These are phyloP conservation scores for Phytophthora pseudosyringae DNA, from an alignment of 352 stramenopile genomes.

Conservation along the genomic window DNA sequence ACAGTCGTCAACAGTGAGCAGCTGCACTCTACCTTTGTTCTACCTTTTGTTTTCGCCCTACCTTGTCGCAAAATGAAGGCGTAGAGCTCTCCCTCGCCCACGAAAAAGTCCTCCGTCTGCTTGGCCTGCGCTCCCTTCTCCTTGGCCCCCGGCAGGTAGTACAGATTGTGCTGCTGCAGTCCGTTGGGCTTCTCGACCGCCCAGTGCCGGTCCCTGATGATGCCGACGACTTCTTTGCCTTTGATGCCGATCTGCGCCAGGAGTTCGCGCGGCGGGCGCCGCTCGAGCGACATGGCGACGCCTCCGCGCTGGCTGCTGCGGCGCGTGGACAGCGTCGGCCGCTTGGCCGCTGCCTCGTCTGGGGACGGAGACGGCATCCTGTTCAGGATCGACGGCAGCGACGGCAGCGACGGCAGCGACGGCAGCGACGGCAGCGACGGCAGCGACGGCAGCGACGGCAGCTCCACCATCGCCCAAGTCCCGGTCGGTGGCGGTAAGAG, in stretches of 20 bases:
- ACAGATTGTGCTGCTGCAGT: constrained; percentile 36
- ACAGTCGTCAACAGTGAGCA: not conserved
- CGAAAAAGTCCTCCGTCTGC: constrained; percentile 34
- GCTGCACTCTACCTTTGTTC: constrained; percentile 5
- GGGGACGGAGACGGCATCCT: not conserved
- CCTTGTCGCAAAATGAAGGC: constrained; percentile 44
- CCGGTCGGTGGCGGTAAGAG: not conserved
- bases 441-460: not conserved
- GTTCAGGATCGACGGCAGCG: not conserved
- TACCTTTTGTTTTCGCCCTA: constrained; percentile 21
- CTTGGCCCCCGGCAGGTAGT: constrained; percentile 25
- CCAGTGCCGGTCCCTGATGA: constrained; percentile 32
- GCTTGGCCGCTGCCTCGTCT: not conserved
- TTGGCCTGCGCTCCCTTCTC: not conserved
- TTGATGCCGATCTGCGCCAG: constrained; percentile 34
- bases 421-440: not conserved
- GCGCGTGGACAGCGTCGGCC: not conserved
- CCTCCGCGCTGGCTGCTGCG: constrained; percentile 17
- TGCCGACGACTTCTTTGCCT: constrained; percentile 41
- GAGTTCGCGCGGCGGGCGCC: constrained; percentile 29
- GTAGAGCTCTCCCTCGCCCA: constrained; percentile 44
- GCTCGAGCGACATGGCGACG: constrained; percentile 32
- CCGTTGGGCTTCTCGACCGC: constrained; percentile 25
- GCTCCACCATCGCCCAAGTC: constrained; percentile 8
- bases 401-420: not conserved